Percentiles rank a stretch among this genome's conserved stretches.
phyloP scores from a whole-genome alignment of 495 filamentous ascomycete species.

The Neurospora terricola region DNA sequence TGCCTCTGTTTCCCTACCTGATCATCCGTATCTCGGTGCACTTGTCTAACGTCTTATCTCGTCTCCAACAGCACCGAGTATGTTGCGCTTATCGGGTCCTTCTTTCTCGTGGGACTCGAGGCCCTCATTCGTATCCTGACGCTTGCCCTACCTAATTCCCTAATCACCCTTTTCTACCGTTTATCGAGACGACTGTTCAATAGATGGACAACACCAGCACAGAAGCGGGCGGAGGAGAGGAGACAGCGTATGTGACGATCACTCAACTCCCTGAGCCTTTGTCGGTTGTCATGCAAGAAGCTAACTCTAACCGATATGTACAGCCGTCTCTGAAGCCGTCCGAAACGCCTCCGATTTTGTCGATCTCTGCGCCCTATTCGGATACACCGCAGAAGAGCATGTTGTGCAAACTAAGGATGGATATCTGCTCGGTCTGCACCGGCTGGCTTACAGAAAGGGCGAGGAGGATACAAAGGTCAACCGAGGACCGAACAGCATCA shows the following conservation, averaged over 20 bases:
- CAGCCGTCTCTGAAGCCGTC: conserved; percentile 42
- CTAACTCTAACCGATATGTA: neutral
- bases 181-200: conserved; percentile 79
- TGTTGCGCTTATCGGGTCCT: conserved; percentile 69
- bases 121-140: conserved; percentile 78
- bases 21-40: neutral
- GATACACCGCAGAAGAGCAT: conserved; percentile 91
- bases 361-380: conserved; percentile 79
- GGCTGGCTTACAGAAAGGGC: conserved; percentile 69
- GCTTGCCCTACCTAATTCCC: conserved; percentile 71
- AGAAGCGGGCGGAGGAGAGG: conserved; percentile 48
- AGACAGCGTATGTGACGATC: conserved; percentile 36
- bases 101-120: conserved; percentile 73
- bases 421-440: conserved; percentile 84
- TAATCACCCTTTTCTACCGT: conserved; percentile 75
- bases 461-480: conserved; percentile 70
- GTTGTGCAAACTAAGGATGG: conserved; percentile 90
- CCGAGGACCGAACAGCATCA: conserved; percentile 53
- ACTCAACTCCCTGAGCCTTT: neutral
- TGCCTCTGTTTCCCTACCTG: neutral
- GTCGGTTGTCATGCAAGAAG: neutral
- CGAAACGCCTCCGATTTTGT: conserved; percentile 78
- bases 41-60: neutral
- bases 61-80: conserved; percentile 58
- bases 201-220: conserved; percentile 57